Base-by-base conservation (phyloP, 2,329 filamentous ascomycete species). In the Ascosphaera apis region DNA sequence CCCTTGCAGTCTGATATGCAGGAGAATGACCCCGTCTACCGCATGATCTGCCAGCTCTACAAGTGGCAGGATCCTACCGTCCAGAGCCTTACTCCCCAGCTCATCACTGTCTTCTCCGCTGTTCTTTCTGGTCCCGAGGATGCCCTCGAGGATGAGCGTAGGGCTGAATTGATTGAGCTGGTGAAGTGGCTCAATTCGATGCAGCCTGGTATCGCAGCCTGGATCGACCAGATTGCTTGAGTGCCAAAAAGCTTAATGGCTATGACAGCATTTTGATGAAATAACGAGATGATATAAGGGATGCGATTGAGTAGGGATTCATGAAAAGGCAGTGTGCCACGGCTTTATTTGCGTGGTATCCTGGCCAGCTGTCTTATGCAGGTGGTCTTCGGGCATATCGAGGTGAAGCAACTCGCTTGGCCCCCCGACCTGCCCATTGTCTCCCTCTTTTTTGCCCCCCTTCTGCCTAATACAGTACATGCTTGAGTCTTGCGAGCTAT, bases 1-100 rank as follows among this genome's bases (percentile, higher is more conserved):
- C 88, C 88, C 7, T 65, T 95, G 42, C 80, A 79, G 55, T 84
- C 92, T 52, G 88, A 95, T 55, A 95, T 71, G 48, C 83, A 93
- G 57, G 88, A 95, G 69, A 95, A 98, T 59, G 80, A 81, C 48
- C 83, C 88, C 6, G 74, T 95, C 40, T 98, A 77, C 60, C 69
- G 77, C 54, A 91, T 84, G 70, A 76, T 98, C 48, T 76, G 80
- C 55, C 74, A 78, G 56, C 68, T 95, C 43, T 93, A 62, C 49
- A 60, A 60, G 44, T 57, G 54, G 49, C 56, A 61, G 41, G 57
- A 63, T 42, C 43, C 52, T 15, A 61, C 56, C 33, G 52, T 63
- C 40, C 54, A 53, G 35, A 49, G 54, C 33, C 53, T 62, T 18
- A 64, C 61, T 3, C 57, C 57, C 2, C 53, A 54, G 34, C 50